phyloP scores from a whole-genome alignment of 441 rosid species.

The Corymbia calophylla region DNA sequence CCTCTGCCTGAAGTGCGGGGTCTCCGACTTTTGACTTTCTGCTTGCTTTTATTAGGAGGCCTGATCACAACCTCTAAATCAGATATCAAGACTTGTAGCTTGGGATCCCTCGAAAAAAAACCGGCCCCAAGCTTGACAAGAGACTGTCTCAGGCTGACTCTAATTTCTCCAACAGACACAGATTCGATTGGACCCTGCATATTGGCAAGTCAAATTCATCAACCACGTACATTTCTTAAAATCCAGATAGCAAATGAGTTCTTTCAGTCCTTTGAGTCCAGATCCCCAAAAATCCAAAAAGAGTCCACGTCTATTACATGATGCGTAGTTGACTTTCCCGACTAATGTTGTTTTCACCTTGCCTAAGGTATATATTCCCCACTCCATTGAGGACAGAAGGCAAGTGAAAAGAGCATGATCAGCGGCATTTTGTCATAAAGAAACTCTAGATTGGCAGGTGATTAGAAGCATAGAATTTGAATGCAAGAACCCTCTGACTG shows the following conservation, averaged over 20 bases:
- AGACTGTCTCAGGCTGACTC: slow-evolving; percentile 83
- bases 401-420: background rate
- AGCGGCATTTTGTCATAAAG: background rate
- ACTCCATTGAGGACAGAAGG: background rate
- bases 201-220: slow-evolving; percentile 11
- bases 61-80: slow-evolving; percentile 85
- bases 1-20: slow-evolving; percentile 71
- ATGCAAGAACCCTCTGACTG: background rate
- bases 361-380: background rate
- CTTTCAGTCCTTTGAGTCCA: background rate
- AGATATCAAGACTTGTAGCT: slow-evolving; percentile 72
- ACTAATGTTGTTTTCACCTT: background rate
- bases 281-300: background rate
- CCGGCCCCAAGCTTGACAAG: slow-evolving; percentile 93
- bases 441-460: background rate
- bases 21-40: slow-evolving; percentile 44
- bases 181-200: slow-evolving; percentile 94
- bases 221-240: background rate
- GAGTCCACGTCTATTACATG: background rate
- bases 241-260: background rate
- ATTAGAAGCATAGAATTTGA: background rate
- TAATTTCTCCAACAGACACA: slow-evolving; percentile 82
- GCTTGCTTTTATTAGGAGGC: slow-evolving; percentile 46
- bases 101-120: slow-evolving; percentile 87
- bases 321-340: background rate